These are phyloP conservation scores for Penicillium frequentans DNA, from an alignment of 2,329 filamentous ascomycete species.

Conservation along the genomic window DNA sequence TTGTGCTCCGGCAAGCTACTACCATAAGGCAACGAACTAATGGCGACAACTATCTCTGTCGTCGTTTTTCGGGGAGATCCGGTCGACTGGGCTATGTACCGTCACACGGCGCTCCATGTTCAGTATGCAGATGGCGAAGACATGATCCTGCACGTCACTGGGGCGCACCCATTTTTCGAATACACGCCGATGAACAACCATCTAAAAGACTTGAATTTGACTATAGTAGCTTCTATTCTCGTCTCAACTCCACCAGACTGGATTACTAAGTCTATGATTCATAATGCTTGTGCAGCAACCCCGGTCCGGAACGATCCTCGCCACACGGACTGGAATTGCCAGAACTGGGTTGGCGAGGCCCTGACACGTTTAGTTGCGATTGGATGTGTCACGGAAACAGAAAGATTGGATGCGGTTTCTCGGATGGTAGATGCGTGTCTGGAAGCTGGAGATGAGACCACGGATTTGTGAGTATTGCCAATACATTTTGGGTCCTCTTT, in stretches of 20 bases:
- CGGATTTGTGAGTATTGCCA: neutral
- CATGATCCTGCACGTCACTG: slow-evolving; percentile 25
- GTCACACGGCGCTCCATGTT: slow-evolving; percentile 31
- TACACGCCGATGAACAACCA: slow-evolving; percentile 15
- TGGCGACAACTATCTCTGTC: slow-evolving; percentile 25
- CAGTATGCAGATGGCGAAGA: slow-evolving; percentile 15
- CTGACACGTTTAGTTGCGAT: slow-evolving; percentile 21
- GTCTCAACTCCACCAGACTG: slow-evolving; percentile 17
- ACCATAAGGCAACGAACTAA: neutral
- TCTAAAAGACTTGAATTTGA: neutral
- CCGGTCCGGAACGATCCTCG: slow-evolving; percentile 22
- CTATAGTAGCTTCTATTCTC: slow-evolving; percentile 14
- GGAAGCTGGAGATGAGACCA: slow-evolving; percentile 24
- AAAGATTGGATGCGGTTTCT: slow-evolving; percentile 23
- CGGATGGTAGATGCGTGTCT: slow-evolving; percentile 30
- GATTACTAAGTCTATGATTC: slow-evolving; percentile 14
- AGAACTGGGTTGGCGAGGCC: slow-evolving; percentile 35
- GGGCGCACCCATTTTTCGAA: slow-evolving; percentile 28
- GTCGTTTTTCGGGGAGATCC: slow-evolving; percentile 30
- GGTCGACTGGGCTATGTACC: slow-evolving; percentile 31
- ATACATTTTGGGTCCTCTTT: neutral
- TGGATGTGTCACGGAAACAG: slow-evolving; percentile 18
- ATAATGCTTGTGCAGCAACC: slow-evolving; percentile 19
- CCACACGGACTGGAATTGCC: slow-evolving; percentile 33
- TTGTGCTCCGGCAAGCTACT: too few relatives aligned